Conservation (phyloP, 1,139 yeast species). For the Spencermartinsiella ligniputridi region DNA sequence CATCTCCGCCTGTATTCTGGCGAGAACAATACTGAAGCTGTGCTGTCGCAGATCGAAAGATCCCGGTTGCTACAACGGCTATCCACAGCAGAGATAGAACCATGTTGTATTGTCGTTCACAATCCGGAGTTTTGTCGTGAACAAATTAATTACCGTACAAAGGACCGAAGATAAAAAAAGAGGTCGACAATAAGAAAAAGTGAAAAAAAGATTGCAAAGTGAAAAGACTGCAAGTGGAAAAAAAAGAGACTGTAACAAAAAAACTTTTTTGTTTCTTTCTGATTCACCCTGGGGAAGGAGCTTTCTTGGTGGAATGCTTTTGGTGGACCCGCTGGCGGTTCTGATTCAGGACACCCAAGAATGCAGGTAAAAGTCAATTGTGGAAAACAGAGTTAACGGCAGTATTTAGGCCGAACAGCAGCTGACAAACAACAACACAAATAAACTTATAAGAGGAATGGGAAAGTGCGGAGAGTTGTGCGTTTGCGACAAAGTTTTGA, state of each 20-base stretch:
- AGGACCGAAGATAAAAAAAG: too few species aligned
- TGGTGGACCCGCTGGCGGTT: not conserved
- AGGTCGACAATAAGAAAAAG: too few species aligned
- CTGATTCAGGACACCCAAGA: not conserved
- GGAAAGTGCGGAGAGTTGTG: not conserved
- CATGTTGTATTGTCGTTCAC: not conserved
- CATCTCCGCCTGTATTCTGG: constrained; percentile 39
- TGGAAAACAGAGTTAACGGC: not conserved
- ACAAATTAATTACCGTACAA: too few species aligned
- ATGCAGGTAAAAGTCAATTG: not conserved
- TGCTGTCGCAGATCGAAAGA: constrained; percentile 1
- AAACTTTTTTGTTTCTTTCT: too few species aligned
- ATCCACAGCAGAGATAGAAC: not conserved
- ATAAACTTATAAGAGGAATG: too few species aligned
- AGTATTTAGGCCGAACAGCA: not conserved
- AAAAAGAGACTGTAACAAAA: not conserved
- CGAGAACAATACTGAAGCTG: constrained; percentile 41
- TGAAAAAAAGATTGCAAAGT: not conserved
- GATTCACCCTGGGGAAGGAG: too few species aligned
- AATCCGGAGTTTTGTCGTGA: too few species aligned
- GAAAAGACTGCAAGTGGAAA: not conserved
- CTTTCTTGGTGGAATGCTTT: not conserved
- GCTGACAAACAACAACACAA: too few species aligned
- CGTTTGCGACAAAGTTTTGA: not conserved
- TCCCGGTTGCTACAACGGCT: not conserved